Conservation (phyloP, 2,329 filamentous ascomycete genomes). For the Fusarium heterosporum region DNA sequence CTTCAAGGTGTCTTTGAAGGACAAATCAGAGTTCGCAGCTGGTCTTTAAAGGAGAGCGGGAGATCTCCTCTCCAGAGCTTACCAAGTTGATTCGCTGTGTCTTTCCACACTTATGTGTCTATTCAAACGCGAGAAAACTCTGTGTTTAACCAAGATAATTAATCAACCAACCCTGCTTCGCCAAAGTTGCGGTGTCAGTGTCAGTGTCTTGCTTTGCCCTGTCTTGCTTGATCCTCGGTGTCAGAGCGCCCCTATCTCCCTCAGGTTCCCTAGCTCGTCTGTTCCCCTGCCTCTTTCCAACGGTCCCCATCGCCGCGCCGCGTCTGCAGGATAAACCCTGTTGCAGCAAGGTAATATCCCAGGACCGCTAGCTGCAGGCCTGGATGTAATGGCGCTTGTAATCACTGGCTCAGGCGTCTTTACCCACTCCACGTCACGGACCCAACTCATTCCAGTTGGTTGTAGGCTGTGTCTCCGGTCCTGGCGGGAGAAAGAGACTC, state of each 20-base stretch:
- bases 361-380: constrained; percentile 47
- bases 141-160: background rate
- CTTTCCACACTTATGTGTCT: background rate
- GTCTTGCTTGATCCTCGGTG: constrained; percentile 1
- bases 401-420: constrained; percentile 44
- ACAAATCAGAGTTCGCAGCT: constrained; percentile 33
- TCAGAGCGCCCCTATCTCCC: constrained; percentile 38
- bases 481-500: background rate
- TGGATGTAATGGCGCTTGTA: constrained; percentile 44
- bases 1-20: constrained; percentile 21
- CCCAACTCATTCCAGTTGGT: constrained; percentile 21
- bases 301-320: constrained; percentile 34
- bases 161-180: constrained; percentile 4
- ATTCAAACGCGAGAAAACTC: constrained; percentile 1
- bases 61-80: constrained; percentile 12
- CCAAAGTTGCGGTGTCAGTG: constrained; percentile 39
- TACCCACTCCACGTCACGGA: constrained; percentile 37
- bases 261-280: constrained; percentile 28
- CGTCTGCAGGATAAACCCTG: constrained; percentile 49
- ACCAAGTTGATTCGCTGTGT: constrained; percentile 6
- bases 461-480: constrained; percentile 1
- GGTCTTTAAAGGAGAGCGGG: constrained; percentile 1
- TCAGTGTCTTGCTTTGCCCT: constrained; percentile 34
- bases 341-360: constrained; percentile 50
- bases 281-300: constrained; percentile 25